phyloP scores from a whole-genome alignment of 768 basidiomycete species.

The Serendipita sp. region DNA sequence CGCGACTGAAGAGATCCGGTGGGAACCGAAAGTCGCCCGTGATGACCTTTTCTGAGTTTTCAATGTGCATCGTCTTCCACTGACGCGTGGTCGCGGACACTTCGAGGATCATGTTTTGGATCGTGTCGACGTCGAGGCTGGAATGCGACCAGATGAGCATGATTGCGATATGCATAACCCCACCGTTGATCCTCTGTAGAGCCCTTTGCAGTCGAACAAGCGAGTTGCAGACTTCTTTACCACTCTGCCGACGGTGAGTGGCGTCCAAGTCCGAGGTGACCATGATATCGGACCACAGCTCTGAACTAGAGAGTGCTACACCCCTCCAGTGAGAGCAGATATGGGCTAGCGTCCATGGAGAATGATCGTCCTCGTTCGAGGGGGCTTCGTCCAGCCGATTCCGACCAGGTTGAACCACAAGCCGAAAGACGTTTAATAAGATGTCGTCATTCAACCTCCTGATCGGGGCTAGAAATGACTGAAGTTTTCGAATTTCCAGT shows the following conservation, averaged over 20 bases:
- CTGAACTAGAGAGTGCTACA: background rate
- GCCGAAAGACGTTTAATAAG: background rate
- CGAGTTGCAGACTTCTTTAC: conserved; percentile 2
- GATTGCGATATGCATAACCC: background rate
- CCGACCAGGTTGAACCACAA: background rate
- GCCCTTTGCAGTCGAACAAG: background rate
- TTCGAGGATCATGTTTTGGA: background rate
- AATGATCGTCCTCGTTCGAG: background rate
- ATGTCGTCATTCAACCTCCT: background rate
- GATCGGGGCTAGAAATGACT: background rate
- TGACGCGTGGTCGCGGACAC: background rate
- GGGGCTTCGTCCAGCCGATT: too few relatives aligned
- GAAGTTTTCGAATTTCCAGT: background rate
- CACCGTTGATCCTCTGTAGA: background rate
- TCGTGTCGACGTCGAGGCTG: background rate
- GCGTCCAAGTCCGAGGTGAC: background rate
- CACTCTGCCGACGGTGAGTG: background rate
- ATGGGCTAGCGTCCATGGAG: background rate
- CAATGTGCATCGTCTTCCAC: background rate
- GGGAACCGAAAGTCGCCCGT: background rate
- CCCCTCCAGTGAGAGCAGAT: background rate
- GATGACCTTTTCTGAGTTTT: background rate
- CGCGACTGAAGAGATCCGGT: background rate
- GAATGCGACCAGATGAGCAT: background rate
- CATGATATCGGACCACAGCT: background rate